phyloP scores from a whole-genome alignment of 148 eudicot species.

The Camellia lanceoleosa region DNA sequence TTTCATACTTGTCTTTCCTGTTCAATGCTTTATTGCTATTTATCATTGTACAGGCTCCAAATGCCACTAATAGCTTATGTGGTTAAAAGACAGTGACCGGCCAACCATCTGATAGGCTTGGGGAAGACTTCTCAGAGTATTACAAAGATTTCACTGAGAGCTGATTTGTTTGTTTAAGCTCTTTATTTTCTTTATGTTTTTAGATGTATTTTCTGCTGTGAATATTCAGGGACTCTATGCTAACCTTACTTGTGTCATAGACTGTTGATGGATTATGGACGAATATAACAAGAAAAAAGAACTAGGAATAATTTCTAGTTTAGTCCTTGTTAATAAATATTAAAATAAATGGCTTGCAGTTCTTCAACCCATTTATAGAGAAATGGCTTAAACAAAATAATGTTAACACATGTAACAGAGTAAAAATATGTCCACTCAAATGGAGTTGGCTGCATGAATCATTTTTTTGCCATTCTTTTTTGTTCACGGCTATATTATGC shows the following conservation, averaged over 20 bases:
- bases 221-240: not conserved
- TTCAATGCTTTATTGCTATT: slow-evolving; percentile 6
- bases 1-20: not conserved
- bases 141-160: slow-evolving; percentile 77
- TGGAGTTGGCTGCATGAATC: no score
- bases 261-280: not conserved
- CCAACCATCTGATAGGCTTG: slow-evolving; percentile 96
- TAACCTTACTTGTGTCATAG: not conserved
- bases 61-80: slow-evolving; percentile 85
- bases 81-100: slow-evolving; percentile 94
- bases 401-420: not conserved
- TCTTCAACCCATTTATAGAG: no score
- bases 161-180: slow-evolving; percentile 22
- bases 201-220: not conserved
- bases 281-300: not conserved
- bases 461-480: no score
- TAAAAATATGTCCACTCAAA: no score
- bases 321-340: no score
- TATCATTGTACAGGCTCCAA: slow-evolving; percentile 56
- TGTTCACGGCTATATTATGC: no score
- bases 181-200: not conserved
- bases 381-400: not conserved
- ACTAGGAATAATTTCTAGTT: not conserved
- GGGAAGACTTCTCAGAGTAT: slow-evolving; percentile 86
- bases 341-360: not conserved